A percentile compares a stretch with the other conserved stretches of the same genome.
Conservation (phyloP, 1,284 basidiomycete species). For the Termitomyces sp. region DNA sequence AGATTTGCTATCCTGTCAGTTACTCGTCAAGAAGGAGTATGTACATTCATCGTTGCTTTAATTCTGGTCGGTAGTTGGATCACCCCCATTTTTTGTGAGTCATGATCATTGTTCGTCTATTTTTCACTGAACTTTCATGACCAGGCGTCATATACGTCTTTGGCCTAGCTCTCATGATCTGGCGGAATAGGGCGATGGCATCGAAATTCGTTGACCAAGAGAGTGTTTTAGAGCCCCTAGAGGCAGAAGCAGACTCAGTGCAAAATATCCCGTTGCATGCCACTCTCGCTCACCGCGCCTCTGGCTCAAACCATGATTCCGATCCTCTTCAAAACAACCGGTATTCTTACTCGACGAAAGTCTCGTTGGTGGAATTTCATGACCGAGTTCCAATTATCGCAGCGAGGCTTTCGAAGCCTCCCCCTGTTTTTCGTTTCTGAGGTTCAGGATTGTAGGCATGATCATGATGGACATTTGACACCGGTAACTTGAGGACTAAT, state of each 20-base stretch:
- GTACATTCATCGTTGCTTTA: slow-evolving; percentile 42
- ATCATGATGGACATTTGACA: background rate
- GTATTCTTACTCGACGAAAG: slow-evolving; percentile 1
- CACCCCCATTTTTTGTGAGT: slow-evolving; percentile 45
- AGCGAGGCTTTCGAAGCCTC: slow-evolving; percentile 20
- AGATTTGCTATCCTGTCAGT: slow-evolving; percentile 21
- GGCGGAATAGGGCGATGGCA: slow-evolving; percentile 20
- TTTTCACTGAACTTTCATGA: background rate
- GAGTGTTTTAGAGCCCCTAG: background rate
- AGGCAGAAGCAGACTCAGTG: background rate
- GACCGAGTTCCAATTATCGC: background rate
- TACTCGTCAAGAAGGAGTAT: slow-evolving; percentile 35
- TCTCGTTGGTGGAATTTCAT: background rate
- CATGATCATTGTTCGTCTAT: background rate
- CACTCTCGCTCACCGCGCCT: background rate
- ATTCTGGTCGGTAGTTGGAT: slow-evolving; percentile 50
- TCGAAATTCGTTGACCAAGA: slow-evolving; percentile 17
- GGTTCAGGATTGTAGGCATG: background rate
- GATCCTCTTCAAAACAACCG: background rate
- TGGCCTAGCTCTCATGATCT: slow-evolving; percentile 30
- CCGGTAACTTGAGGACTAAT: background rate
- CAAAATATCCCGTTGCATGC: background rate
- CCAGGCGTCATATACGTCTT: slow-evolving; percentile 35
- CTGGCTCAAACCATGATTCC: background rate
- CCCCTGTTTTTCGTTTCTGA: slow-evolving; percentile 22